Conservation (phyloP, 495 filamentous ascomycete genomes). For the Neurospora sp. region DNA sequence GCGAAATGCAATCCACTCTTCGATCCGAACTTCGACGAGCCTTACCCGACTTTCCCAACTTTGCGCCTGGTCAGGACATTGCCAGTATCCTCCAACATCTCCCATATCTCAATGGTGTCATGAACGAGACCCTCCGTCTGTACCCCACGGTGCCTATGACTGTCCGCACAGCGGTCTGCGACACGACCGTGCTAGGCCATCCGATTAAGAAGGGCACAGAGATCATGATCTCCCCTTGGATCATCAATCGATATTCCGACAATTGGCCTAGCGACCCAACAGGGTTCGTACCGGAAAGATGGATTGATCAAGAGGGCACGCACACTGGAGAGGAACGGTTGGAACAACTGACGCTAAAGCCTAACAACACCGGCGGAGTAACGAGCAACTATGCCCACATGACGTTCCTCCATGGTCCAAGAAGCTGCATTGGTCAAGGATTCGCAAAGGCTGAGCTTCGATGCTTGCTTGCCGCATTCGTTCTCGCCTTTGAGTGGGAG, state of each 20-base stretch:
- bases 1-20: constrained; percentile 33
- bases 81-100: constrained; percentile 37
- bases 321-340: not conserved
- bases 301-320: constrained; percentile 15
- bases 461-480: constrained; percentile 60
- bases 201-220: constrained; percentile 12
- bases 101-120: constrained; percentile 40
- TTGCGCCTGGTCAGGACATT: constrained; percentile 30
- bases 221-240: constrained; percentile 7
- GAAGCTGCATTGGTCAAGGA: constrained; percentile 51
- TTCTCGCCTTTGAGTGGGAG: constrained; percentile 61
- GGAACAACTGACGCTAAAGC: constrained; percentile 4
- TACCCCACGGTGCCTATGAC: constrained; percentile 43
- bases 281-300: constrained; percentile 10
- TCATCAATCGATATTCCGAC: constrained; percentile 7
- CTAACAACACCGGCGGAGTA: constrained; percentile 34
- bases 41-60: constrained; percentile 44
- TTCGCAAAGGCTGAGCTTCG: constrained; percentile 79
- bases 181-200: constrained; percentile 6
- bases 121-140: constrained; percentile 33
- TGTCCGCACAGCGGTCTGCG: constrained; percentile 43
- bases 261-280: constrained; percentile 11
- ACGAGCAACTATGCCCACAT: constrained; percentile 47
- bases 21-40: constrained; percentile 41
- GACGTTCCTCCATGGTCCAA: constrained; percentile 49